Base-by-base conservation (phyloP, 148 eudicot genomes). In the Chenopodium berlandieri region DNA sequence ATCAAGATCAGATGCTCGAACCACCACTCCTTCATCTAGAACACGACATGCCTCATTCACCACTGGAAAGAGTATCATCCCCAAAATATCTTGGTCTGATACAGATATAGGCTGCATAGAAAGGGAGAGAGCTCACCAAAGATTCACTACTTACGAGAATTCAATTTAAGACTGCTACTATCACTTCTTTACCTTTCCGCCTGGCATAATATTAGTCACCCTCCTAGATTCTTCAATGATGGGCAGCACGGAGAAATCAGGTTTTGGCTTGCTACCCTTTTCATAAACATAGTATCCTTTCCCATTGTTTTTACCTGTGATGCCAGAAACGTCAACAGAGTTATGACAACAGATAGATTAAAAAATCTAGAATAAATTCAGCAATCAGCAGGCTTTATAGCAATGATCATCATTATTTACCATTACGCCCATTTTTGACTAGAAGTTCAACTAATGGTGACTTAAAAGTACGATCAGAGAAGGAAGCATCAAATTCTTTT, bases 31-130 rank as follows among this genome's bases (percentile, higher is more conserved):
- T 77, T 95, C 99, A 67, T 95, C 97, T 64, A 95, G 75, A 73
- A 95, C 94, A 83, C 97, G 97, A 83, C 99, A 95, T 19, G 97
- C 94, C 89, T 95, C 99, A 81, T 93, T 95, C 83, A 95, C 97
- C 75, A 93, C 95, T 1, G 99, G 99, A 86, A 95, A 95, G 58
- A 95, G 91, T 75, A 95, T 62, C 99, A 95, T 95, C 87, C 90
- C 96, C 77, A 95, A 90, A 44, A 95, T 82, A 89, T 95, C 99
- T 82, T 90, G 89, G 86, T 95, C 99, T 19, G 92, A 89, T 16
- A 93, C 80, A 74, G 86, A 72, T 90, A 93, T 88, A 52, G 97
- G 97, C 99, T 95, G 96, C 89, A 79, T 31, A 52, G 25, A 81
- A 71, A 20, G 23, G 9, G 34, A 20, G 31, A 78, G 75, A 84